Percentiles rank a stretch among this genome's conserved stretches.
Conservation (phyloP, 2,329 filamentous ascomycete genomes). For the Scytalidium lignicola region DNA sequence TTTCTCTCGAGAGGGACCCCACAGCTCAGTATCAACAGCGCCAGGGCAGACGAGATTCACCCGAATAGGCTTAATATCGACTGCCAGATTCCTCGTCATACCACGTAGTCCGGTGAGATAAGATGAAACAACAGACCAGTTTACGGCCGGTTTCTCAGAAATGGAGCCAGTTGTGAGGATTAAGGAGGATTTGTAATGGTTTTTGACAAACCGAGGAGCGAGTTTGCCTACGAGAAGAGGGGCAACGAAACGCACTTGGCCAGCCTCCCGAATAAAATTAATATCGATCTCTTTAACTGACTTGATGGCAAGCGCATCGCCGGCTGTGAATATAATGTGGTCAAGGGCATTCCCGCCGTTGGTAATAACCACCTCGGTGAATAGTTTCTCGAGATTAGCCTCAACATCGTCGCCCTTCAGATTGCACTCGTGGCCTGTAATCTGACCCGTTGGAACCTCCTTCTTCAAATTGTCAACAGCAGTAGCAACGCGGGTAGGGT, state of each 20-base stretch:
- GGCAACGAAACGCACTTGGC: constrained; percentile 20
- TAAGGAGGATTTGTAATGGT: constrained; percentile 7
- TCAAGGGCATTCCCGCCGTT: constrained; percentile 12
- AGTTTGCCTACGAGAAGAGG: constrained; percentile 21
- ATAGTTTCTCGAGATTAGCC: constrained; percentile 36
- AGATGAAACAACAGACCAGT: constrained; percentile 41
- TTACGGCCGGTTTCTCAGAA: constrained; percentile 5
- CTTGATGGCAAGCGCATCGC: constrained; percentile 9
- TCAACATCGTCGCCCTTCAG: constrained; percentile 13
- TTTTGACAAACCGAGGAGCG: constrained; percentile 2
- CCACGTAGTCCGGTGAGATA: constrained; percentile 45
- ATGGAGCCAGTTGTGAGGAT: constrained; percentile 15
- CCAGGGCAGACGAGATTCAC: constrained; percentile 58
- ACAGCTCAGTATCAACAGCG: constrained; percentile 41
- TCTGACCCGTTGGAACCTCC: not conserved
- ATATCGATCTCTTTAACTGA: constrained; percentile 9
- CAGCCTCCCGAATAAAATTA: constrained; percentile 9
- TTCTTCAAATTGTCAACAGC: constrained; percentile 31
- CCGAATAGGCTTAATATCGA: constrained; percentile 56
- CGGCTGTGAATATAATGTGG: constrained; percentile 24
- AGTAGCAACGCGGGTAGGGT: constrained; percentile 35
- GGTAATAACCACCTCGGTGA: constrained; percentile 23
- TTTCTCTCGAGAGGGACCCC: constrained; percentile 8
- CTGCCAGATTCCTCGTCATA: constrained; percentile 48
- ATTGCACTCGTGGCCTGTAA: constrained; percentile 17